Evolutionary conservation across 2,329 filamentous ascomycete species (phyloP).

Genomic region (Coniella lustricola): DNA sequence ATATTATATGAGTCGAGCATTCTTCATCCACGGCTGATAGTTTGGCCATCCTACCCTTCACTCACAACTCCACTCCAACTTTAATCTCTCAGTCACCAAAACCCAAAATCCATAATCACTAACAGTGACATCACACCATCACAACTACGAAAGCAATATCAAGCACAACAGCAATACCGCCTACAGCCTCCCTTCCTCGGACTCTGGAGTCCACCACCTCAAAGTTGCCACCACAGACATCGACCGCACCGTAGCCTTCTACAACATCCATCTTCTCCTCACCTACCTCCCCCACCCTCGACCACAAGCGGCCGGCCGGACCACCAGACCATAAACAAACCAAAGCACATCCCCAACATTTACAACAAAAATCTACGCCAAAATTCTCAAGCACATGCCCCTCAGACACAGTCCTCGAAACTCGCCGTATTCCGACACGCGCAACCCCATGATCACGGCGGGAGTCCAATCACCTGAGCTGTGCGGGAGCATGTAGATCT

Average conservation of each 20-base stretch:
- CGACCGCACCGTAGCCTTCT: background rate
- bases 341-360: background rate
- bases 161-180: too few relatives aligned
- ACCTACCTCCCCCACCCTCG: background rate
- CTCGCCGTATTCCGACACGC: background rate
- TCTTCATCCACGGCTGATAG: too few relatives aligned
- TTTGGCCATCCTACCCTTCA: too few relatives aligned
- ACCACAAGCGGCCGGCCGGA: background rate
- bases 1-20: too few relatives aligned
- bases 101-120: too few relatives aligned
- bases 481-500: background rate
- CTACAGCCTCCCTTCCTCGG: background rate
- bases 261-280: background rate
- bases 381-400: background rate
- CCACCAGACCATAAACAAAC: too few relatives aligned
- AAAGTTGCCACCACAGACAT: background rate
- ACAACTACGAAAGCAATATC: too few relatives aligned
- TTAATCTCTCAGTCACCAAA: background rate
- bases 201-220: background rate
- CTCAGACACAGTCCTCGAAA: background rate
- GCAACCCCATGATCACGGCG: background rate
- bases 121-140: background rate
- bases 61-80: too few relatives aligned
- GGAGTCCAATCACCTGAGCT: slow-evolving; percentile 1
- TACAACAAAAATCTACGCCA: background rate